phyloP scores from a whole-genome alignment of 192 early-diverging fungal genomes.

The Coemansia furcata region DNA sequence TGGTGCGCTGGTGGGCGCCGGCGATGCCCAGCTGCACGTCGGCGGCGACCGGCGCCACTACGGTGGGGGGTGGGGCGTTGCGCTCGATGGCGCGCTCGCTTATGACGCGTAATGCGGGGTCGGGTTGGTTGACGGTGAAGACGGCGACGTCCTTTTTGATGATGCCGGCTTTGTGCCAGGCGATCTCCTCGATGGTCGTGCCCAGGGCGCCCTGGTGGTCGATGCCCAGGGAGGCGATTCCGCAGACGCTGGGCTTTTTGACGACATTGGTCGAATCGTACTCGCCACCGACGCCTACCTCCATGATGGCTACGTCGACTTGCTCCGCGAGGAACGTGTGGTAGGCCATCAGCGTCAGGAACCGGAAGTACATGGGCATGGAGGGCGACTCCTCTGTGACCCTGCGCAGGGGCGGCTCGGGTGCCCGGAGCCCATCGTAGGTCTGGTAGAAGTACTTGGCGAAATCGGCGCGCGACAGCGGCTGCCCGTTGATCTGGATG shows the following conservation, averaged over 20 bases:
- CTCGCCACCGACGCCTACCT: conserved; percentile 82
- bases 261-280: conserved; percentile 86
- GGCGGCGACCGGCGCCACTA: conserved; percentile 17
- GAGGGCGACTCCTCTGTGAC: conserved; percentile 19
- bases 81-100: conserved; percentile 65
- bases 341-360: conserved; percentile 85
- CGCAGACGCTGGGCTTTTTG: conserved; percentile 70
- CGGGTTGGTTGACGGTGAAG: conserved; percentile 68
- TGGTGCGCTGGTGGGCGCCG: conserved; percentile 81
- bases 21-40: conserved; percentile 60
- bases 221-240: conserved; percentile 74
- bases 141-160: conserved; percentile 71
- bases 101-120: conserved; percentile 67
- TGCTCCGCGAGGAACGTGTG: conserved; percentile 82
- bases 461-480: conserved; percentile 71
- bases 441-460: conserved; percentile 86
- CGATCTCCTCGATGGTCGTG: conserved; percentile 71
- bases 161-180: conserved; percentile 85
- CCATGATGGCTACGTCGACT: conserved; percentile 78
- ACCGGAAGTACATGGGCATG: conserved; percentile 84
- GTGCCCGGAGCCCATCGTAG: conserved; percentile 67
- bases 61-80: conserved; percentile 36
- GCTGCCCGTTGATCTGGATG: conserved; percentile 86
- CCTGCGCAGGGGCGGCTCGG: conserved; percentile 20
- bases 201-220: conserved; percentile 74